Conservation (phyloP, 306 rosid species). For the Vigna reflexopilosa region DNA sequence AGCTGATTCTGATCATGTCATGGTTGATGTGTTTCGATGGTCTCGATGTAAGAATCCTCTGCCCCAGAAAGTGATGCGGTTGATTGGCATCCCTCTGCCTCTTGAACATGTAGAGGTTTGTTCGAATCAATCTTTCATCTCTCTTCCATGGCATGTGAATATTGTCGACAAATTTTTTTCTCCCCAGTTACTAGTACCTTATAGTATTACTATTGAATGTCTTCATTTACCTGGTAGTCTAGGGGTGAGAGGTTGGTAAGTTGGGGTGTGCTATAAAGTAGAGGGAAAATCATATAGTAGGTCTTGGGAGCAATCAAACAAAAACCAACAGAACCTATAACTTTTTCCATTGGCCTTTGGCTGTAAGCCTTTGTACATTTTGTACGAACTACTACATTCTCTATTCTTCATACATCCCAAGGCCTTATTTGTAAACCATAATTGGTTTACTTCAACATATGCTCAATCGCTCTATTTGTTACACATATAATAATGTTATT, state of each 20-base stretch:
- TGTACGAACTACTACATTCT: background rate
- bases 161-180: background rate
- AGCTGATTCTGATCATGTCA: constrained; percentile 61
- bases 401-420: constrained; percentile 15
- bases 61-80: constrained; percentile 81
- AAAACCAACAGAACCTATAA: background rate
- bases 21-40: constrained; percentile 90
- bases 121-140: constrained; percentile 21
- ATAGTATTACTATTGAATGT: background rate
- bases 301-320: too few species aligned
- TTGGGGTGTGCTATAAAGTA: too few species aligned
- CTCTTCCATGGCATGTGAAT: constrained; percentile 21
- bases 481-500: background rate
- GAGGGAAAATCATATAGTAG: too few species aligned
- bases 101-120: constrained; percentile 86
- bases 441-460: constrained; percentile 9
- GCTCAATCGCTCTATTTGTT: background rate
- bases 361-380: background rate
- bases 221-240: background rate
- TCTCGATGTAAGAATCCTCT: constrained; percentile 89
- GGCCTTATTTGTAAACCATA: constrained; percentile 6
- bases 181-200: background rate
- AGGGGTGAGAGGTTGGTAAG: background rate
- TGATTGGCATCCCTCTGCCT: constrained; percentile 87
- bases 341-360: background rate